phyloP scores from a whole-genome alignment of 2,329 filamentous ascomycete species.

The Talaromyces funiculosus region DNA sequence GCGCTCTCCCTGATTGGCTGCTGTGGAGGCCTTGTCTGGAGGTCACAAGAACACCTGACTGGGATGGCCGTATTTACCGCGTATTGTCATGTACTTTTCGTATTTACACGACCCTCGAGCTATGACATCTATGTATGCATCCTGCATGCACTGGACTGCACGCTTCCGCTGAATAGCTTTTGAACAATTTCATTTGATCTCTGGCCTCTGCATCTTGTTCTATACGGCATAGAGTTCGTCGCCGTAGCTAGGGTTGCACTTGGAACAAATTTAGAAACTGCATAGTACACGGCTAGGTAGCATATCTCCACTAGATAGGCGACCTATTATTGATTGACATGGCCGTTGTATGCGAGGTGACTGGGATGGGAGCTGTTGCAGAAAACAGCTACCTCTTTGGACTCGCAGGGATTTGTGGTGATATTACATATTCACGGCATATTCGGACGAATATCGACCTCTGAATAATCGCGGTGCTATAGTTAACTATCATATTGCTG shows the following conservation, averaged over 20 bases:
- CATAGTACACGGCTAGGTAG: not conserved
- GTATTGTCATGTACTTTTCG: not conserved
- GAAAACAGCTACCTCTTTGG: not conserved
- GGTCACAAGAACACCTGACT: conserved; percentile 9
- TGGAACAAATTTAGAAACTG: not conserved
- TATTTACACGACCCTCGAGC: not conserved
- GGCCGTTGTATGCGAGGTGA: not conserved
- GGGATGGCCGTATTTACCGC: not conserved
- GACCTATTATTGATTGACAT: not conserved
- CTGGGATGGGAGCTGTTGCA: not conserved
- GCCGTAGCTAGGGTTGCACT: not conserved
- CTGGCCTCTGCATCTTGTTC: not conserved
- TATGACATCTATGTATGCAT: not conserved
- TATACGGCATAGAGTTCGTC: not conserved
- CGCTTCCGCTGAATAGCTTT: not conserved
- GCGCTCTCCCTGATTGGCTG: not conserved
- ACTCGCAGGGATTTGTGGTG: not conserved
- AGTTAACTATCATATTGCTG: not conserved
- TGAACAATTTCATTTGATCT: not conserved
- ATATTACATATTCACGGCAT: not conserved
- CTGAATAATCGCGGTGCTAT: not conserved
- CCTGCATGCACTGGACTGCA: not conserved
- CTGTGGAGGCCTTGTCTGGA: not conserved
- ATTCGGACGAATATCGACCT: not conserved
- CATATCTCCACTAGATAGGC: not conserved